Evolutionary conservation across 2,329 filamentous ascomycete species (phyloP).

Genomic region (Diaporthe aspalathi): DNA sequence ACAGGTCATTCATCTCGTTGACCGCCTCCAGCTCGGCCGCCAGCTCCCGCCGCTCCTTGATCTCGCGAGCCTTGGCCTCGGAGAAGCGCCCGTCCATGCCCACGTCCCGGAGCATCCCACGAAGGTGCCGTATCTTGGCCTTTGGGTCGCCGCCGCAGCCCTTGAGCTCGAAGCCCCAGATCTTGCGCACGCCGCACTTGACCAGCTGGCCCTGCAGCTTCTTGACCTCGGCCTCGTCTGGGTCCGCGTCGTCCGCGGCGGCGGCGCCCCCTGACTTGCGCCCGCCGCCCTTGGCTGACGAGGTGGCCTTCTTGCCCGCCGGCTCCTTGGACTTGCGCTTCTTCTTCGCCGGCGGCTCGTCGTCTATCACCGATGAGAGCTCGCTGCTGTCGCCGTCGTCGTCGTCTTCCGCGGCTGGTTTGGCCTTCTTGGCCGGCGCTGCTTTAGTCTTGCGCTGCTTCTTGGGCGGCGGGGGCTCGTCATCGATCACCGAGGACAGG

Average conservation of each 20-base stretch:
- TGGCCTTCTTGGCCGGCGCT: constrained; percentile 40
- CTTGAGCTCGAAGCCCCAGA: constrained; percentile 89
- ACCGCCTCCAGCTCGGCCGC: constrained; percentile 86
- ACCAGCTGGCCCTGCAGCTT: constrained; percentile 85
- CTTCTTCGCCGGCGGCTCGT: constrained; percentile 74
- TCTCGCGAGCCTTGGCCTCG: constrained; percentile 83
- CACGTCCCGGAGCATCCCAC: constrained; percentile 78
- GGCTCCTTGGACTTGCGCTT: constrained; percentile 64
- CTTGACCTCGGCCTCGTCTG: constrained; percentile 85
- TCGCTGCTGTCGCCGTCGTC: constrained; percentile 67
- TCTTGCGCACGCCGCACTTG: constrained; percentile 92
- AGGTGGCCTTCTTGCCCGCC: constrained; percentile 52
- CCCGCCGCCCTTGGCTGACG: constrained; percentile 55
- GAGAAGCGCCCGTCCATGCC: constrained; percentile 94
- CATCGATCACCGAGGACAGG: constrained; percentile 79
- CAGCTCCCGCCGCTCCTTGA: constrained; percentile 88
- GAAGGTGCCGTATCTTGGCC: constrained; percentile 86
- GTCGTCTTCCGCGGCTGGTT: constrained; percentile 33
- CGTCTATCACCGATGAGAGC: constrained; percentile 83
- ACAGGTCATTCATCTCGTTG: constrained; percentile 81
- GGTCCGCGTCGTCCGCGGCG: constrained; percentile 54
- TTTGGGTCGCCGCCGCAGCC: constrained; percentile 75
- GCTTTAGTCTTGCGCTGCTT: constrained; percentile 43
- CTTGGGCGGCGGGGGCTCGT: constrained; percentile 72
- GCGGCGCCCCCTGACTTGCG: constrained; percentile 44